These are phyloP conservation scores for Clonostachys rosea DNA, from an alignment of 2,329 filamentous ascomycete species.

Conservation along the genomic window DNA sequence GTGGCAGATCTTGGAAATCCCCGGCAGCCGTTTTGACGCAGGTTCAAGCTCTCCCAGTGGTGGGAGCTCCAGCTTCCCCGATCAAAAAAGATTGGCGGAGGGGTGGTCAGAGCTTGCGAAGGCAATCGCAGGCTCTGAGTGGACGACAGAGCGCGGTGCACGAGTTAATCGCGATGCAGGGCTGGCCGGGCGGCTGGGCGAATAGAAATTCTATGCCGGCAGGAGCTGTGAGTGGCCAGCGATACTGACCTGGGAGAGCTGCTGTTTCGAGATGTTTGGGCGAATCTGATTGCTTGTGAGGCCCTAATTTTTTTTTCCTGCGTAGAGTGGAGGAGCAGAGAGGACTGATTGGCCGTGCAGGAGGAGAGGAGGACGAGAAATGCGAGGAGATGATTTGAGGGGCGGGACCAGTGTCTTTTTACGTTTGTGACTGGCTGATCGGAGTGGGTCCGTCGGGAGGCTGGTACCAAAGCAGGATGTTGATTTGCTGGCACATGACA, in stretches of 20 bases:
- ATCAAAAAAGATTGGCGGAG: no score
- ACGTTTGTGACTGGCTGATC: slow-evolving; percentile 45
- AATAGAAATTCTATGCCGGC: slow-evolving; percentile 2
- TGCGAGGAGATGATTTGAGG: slow-evolving; percentile 48
- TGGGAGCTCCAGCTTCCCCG: no score
- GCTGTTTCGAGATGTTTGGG: background rate
- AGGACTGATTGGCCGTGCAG: slow-evolving; percentile 44
- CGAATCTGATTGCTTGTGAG: slow-evolving; percentile 5
- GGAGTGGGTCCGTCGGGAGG: slow-evolving; percentile 22
- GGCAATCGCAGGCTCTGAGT: background rate
- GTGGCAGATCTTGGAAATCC: no score
- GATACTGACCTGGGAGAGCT: background rate
- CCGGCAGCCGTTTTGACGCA: no score
- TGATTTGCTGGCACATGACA: slow-evolving; percentile 22
- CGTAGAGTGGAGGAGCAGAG: slow-evolving; percentile 29
- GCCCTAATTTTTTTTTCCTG: slow-evolving; percentile 6
- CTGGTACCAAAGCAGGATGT: slow-evolving; percentile 12
- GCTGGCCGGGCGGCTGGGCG: background rate
- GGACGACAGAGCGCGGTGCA: slow-evolving; percentile 1
- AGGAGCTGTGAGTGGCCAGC: slow-evolving; percentile 7
- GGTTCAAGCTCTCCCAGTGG: no score
- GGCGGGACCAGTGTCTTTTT: slow-evolving; percentile 34
- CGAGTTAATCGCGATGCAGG: background rate
- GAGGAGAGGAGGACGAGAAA: slow-evolving; percentile 36
- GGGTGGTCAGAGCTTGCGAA: slow-evolving; percentile 9